Evolutionary conservation across 495 filamentous ascomycete species (phyloP), one percentile per base, ranked within the genome.

Genomic region (Penicillium canariense): DNA sequence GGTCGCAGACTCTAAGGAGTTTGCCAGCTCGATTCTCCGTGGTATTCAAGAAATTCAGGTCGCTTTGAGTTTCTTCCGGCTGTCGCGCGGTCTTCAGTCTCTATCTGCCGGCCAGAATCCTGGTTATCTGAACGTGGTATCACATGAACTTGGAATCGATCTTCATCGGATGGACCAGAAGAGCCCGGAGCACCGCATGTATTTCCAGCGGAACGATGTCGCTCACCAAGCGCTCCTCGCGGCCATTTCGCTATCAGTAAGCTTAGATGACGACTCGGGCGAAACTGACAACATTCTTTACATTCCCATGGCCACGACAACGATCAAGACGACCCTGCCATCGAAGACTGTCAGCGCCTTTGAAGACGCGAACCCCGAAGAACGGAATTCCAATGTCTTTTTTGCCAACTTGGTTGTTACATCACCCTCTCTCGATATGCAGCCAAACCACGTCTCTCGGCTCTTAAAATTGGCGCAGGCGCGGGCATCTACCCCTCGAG

Each of bases 21-120:
- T 99, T 59, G 81, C 90, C 32, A 89, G 88, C 66, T 96, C 93
- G 5, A 82, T 96, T 23, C 78, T 99, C 18, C 85, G 89, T 45
- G 94, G 94, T 32, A 89, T 99, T 39, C 92, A 96, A 66, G 94
- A 97, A 68, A 86, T 99, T 14, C 94, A 97, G 72, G 89, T 97
- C 62, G 94, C 94, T 5, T 79, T 97, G 68, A 95, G 94, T 71
- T 96, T 93, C 69, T 82, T 97, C 61, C 85, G 93, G 10, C 71
- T 97, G 54, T 90, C 91, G 20, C 91, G 88, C 65, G 83, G 82
- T 55, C 77, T 97, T 26, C 77, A 83, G 25, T 75, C 82, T 10
- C 70, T 88, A 42, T 83, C 85, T 56, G 73, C 85, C 22, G 75
- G 79, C n/a, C 86, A 83, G 15, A 73, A 77, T 18, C 85, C 89